These are phyloP conservation scores for Phialophora expanda DNA, from an alignment of 2,329 filamentous ascomycete genomes.

Conservation along the genomic window DNA sequence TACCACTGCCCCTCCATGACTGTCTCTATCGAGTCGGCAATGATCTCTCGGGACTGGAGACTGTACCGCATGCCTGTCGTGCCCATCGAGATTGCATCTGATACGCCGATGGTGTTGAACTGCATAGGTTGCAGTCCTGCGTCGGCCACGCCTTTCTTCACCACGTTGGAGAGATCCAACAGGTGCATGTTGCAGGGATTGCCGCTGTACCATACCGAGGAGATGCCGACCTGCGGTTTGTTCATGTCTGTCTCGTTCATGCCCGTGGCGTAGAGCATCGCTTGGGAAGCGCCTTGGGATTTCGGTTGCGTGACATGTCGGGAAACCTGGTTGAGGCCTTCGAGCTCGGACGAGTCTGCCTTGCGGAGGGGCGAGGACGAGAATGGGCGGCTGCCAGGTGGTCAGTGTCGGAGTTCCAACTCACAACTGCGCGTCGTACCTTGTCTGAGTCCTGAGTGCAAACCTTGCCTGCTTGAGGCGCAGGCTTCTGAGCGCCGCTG, in stretches of 20 bases:
- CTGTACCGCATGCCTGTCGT: constrained; percentile 97
- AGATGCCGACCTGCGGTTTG: constrained; percentile 97
- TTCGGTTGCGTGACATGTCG: constrained; percentile 91
- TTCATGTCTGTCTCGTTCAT: constrained; percentile 84
- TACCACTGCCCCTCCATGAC: constrained; percentile 99
- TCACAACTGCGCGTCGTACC: neutral
- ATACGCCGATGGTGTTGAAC: constrained; percentile 99
- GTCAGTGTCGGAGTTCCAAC: neutral
- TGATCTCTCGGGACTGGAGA: constrained; percentile 91
- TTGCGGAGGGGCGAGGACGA: constrained; percentile 24
- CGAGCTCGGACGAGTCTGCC: constrained; percentile 26
- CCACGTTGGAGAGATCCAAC: constrained; percentile 80
- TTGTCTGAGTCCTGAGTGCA: constrained; percentile 6
- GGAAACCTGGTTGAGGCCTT: constrained; percentile 79
- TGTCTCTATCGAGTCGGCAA: constrained; percentile 97
- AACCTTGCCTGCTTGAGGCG: constrained; percentile 30
- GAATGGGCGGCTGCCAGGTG: constrained; percentile 23
- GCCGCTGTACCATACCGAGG: constrained; percentile 95
- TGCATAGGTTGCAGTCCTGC: constrained; percentile 90
- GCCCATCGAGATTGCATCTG: constrained; percentile 97
- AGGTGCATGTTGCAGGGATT: constrained; percentile 99
- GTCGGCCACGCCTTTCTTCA: constrained; percentile 73
- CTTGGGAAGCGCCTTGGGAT: constrained; percentile 96
- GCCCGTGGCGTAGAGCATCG: constrained; percentile 97
- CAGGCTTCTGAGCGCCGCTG: constrained; percentile 32